phyloP scores from a whole-genome alignment of 2,329 filamentous ascomycete genomes.

The Cercospora zeae-maydis region DNA sequence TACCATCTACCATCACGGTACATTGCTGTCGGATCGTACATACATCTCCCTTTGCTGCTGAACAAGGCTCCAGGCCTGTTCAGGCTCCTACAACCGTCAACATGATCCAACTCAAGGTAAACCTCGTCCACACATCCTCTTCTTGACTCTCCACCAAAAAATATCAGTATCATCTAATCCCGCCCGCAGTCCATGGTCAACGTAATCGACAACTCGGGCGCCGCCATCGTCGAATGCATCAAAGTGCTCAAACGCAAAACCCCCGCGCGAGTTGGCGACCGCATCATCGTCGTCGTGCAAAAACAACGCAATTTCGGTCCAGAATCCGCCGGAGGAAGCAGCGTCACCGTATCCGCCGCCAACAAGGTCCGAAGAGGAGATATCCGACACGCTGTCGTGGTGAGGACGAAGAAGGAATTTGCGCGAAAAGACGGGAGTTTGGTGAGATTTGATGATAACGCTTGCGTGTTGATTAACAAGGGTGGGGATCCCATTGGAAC shows the following conservation, averaged over 20 bases:
- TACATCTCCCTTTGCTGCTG: not conserved
- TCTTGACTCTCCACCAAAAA: not conserved
- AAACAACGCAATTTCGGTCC: constrained; percentile 79
- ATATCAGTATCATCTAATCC: not conserved
- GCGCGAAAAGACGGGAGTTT: constrained; percentile 85
- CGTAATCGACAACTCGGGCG: constrained; percentile 99
- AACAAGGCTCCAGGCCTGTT: not conserved
- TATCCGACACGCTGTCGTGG: constrained; percentile 92
- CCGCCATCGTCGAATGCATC: constrained; percentile 93
- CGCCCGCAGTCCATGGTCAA: constrained; percentile 81
- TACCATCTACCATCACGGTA: not conserved
- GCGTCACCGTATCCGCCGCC: constrained; percentile 67
- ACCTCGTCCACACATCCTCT: not conserved
- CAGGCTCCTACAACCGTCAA: constrained; percentile 38
- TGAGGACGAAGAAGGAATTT: constrained; percentile 83
- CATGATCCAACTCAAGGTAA: constrained; percentile 67
- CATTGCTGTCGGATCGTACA: not conserved
- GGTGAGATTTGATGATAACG: constrained; percentile 95
- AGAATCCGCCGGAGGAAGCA: constrained; percentile 67
- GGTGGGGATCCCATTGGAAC: constrained; percentile 91
- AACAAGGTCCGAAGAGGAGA: constrained; percentile 97
- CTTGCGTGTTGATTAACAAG: constrained; percentile 96
- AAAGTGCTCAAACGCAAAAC: constrained; percentile 88
- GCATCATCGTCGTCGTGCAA: constrained; percentile 95
- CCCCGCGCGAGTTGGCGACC: constrained; percentile 86